Percentiles rank a stretch among this genome's conserved stretches.
These are phyloP conservation scores for Sclerotinia borealis DNA, from an alignment of 2,329 filamentous ascomycete genomes.

Conservation along the genomic window DNA sequence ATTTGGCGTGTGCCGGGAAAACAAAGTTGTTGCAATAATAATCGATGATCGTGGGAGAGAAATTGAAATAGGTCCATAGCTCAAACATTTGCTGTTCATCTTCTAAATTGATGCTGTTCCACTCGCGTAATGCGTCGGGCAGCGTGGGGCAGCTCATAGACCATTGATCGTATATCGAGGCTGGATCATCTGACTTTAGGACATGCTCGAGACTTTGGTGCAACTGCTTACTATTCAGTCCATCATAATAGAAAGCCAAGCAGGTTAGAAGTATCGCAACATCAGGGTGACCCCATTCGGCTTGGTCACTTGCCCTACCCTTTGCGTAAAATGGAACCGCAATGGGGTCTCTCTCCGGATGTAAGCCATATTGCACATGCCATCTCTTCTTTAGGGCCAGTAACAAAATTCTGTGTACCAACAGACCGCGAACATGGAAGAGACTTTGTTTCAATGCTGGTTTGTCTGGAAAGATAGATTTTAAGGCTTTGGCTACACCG, in stretches of 20 bases:
- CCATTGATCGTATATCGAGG: slow-evolving; percentile 49
- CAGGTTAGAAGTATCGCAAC: slow-evolving; percentile 60
- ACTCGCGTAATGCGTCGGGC: slow-evolving; percentile 43
- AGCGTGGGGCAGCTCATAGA: slow-evolving; percentile 36
- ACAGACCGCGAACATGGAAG: slow-evolving; percentile 55
- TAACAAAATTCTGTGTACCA: slow-evolving; percentile 52
- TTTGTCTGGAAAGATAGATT: slow-evolving; percentile 32
- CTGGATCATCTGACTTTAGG: slow-evolving; percentile 47
- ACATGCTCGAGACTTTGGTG: slow-evolving; percentile 44
- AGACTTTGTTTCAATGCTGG: slow-evolving; percentile 34
- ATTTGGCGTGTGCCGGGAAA: slow-evolving; percentile 58
- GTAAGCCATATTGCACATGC: slow-evolving; percentile 56
- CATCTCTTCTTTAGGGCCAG: slow-evolving; percentile 46
- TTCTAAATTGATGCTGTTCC: slow-evolving; percentile 53
- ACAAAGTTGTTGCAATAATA: slow-evolving; percentile 59
- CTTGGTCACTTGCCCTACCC: slow-evolving; percentile 53
- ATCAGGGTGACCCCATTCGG: slow-evolving; percentile 65
- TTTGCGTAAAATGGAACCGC: slow-evolving; percentile 65
- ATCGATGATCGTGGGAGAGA: slow-evolving; percentile 47
- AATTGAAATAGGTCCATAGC: slow-evolving; percentile 46
- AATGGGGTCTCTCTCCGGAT: slow-evolving; percentile 48
- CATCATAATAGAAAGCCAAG: slow-evolving; percentile 61
- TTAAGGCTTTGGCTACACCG: slow-evolving; percentile 24
- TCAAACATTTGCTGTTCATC: slow-evolving; percentile 45
- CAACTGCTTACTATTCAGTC: slow-evolving; percentile 45